Base-by-base conservation (phyloP, 306 rosid genomes). In the Urtica urens region DNA sequence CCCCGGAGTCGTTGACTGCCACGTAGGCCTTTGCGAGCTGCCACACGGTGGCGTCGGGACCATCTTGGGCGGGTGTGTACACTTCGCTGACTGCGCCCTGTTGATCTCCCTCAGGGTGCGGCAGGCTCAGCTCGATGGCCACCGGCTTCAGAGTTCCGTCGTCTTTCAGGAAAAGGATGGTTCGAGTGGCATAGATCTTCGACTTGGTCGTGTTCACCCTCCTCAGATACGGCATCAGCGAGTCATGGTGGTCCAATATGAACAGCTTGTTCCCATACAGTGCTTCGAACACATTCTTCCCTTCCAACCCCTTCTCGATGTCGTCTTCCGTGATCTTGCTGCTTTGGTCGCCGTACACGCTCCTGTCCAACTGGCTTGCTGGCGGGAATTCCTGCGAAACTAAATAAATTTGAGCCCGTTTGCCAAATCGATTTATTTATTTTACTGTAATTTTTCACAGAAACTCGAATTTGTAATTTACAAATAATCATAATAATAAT, bases 111-210 rank as follows among this genome's bases (percentile, higher is more conserved):
- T 65, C 51, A 16, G 65, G 69, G 46, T 67, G 69, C 4, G 82
- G 85, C 45, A 58, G 53, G 55, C 85, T 77, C 49, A 81, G 59
- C 43, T 81, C 92, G 55, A 81, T 77, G 5, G 74, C 94, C 44
- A 83, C 3, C 24, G 94, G 94, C 65, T 74, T 83, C 53, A 83
- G 53, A 44, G 90, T 83, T 38, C 90, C 86, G 62, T 79, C 67
- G 38, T 72, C 59, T 67, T 80, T 69, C 63, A 80, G 66, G 60
- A 72, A 72, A 55, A 80, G 67, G 22, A 83, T 12, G 13, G 94
- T 80, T 38, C 94, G 69, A 13, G 69, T 67, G 6, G 79, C 86
- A 44, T 77, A 83, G 10, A 69, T 78, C 78, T 69, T 80, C 23
- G 73, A 59, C 15, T 46, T 47, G 1, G 75, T 62, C 23, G 49